Evolutionary conservation across 345 rosid species (phyloP), one percentile per base, ranked within the genome.

Genomic region (Camelina laxa): DNA sequence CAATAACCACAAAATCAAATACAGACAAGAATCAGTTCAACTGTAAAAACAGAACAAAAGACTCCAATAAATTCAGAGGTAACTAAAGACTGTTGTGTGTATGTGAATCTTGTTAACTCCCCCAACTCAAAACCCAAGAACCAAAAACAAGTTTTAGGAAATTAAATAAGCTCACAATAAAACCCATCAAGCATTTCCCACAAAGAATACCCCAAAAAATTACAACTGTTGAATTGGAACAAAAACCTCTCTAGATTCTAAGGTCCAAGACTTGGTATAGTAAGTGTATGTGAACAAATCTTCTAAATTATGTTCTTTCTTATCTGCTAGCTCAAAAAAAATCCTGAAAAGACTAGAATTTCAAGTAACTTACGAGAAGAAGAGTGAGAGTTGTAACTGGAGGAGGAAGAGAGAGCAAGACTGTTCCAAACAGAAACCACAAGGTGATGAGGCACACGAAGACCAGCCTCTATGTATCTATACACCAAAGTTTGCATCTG

Each of bases 361-460:
- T 17, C 63, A 60, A 62, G 2, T 42, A 1, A 66, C 81, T 78
- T 53, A 78, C 81, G 33, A 54, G 69, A 54, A 67, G 65, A 67
- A 27, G 69, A 54, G 63, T 24, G 65, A 61, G 53, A 24, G 54
- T 10, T 63, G 66, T 62, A 55, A 17, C 20, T 55, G 11, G 70
- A 70, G 30, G 74, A 69, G 9, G 75, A 63, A 54, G 87, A 81
- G 59, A 33, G 64, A 69, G 74, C 81, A 48, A 84, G 78, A 36
- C 82, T 77, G 50, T 77, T 80, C 87, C 84, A 77, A 66, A 85
- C 65, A 68, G 84, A 87, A 9, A 77, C 56, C 9, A 84, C 78
- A 56, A 87, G 87, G 60, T 73, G 83, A 65, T 49, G 60, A 56
- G 89, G 89, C 22, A 87, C 87, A 22, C 81, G 85, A 39, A 83